These are phyloP conservation scores for Elsinoe fawcettii DNA, from an alignment of 2,329 filamentous ascomycete genomes.

Conservation along the genomic window DNA sequence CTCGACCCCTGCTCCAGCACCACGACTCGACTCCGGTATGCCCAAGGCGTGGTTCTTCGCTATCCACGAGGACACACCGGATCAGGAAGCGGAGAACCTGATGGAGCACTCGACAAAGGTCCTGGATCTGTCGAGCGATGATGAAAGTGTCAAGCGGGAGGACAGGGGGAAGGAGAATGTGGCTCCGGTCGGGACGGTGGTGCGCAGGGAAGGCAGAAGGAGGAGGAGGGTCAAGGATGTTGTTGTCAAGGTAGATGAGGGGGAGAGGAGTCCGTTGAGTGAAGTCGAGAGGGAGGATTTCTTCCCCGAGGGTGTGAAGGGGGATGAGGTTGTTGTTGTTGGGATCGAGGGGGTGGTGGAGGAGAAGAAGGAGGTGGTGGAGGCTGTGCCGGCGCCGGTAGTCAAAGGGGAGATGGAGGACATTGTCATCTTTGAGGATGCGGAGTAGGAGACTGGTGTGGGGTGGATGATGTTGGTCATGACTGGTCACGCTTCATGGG, in stretches of 20 bases:
- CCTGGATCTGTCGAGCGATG: slow-evolving; percentile 83
- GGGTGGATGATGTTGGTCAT: not conserved
- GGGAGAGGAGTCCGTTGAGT: slow-evolving; percentile 27
- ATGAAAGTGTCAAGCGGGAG: slow-evolving; percentile 56
- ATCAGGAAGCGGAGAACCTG: slow-evolving; percentile 85
- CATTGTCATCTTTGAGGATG: slow-evolving; percentile 26
- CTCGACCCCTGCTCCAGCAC: slow-evolving; percentile 27
- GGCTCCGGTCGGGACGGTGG: slow-evolving; percentile 49
- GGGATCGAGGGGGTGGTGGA: slow-evolving; percentile 16
- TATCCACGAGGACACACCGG: slow-evolving; percentile 84
- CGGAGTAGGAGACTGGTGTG: not conserved
- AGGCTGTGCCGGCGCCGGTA: slow-evolving; percentile 10
- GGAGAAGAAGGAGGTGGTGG: slow-evolving; percentile 15
- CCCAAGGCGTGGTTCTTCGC: slow-evolving; percentile 74
- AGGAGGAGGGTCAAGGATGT: slow-evolving; percentile 24
- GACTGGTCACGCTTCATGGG: not conserved
- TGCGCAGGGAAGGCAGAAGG: slow-evolving; percentile 23
- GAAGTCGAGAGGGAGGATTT: slow-evolving; percentile 31
- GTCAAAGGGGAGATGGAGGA: slow-evolving; percentile 20
- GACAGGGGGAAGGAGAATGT: slow-evolving; percentile 85
- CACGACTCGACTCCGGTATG: slow-evolving; percentile 51
- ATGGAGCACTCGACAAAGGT: slow-evolving; percentile 84
- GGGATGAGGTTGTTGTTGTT: slow-evolving; percentile 26
- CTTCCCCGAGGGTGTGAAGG: slow-evolving; percentile 28
- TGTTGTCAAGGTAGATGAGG: slow-evolving; percentile 29